A percentile compares a stretch with the other conserved stretches of the same genome.
Conservation (phyloP, 768 basidiomycete species). For the Termitomyces sp. region DNA sequence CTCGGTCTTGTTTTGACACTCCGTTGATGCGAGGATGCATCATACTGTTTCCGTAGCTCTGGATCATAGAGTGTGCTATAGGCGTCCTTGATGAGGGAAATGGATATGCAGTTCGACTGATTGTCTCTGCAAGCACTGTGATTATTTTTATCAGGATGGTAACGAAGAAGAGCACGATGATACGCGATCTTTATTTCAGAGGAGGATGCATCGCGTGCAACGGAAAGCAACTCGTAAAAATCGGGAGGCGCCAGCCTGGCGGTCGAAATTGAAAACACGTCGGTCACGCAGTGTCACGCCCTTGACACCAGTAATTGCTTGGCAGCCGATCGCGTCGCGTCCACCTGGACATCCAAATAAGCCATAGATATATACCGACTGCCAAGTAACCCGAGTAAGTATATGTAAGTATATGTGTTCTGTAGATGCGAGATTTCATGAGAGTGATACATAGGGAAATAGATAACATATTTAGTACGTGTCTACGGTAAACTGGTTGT, state of each 20-base stretch:
- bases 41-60: conserved; percentile 44
- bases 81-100: conserved; percentile 62
- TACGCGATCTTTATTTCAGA: conserved; percentile 65
- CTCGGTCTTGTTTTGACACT: conserved; percentile 34
- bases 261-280: background rate
- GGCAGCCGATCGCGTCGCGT: background rate
- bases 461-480: too few relatives aligned
- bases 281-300: background rate
- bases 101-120: conserved; percentile 28
- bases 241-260: conserved; percentile 23
- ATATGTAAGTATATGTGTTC: background rate
- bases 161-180: conserved; percentile 54
- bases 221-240: conserved; percentile 56
- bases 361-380: background rate
- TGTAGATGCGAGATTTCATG: too few relatives aligned
- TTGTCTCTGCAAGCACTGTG: background rate
- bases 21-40: conserved; percentile 22
- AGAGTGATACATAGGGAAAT: too few relatives aligned
- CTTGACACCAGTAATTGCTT: background rate
- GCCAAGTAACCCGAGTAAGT: background rate
- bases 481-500: too few relatives aligned
- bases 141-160: conserved; percentile 48
- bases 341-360: background rate
- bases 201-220: conserved; percentile 42
- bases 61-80: conserved; percentile 54